phyloP scores from a whole-genome alignment of 345 rosid genomes.

The Mercurialis annua region DNA sequence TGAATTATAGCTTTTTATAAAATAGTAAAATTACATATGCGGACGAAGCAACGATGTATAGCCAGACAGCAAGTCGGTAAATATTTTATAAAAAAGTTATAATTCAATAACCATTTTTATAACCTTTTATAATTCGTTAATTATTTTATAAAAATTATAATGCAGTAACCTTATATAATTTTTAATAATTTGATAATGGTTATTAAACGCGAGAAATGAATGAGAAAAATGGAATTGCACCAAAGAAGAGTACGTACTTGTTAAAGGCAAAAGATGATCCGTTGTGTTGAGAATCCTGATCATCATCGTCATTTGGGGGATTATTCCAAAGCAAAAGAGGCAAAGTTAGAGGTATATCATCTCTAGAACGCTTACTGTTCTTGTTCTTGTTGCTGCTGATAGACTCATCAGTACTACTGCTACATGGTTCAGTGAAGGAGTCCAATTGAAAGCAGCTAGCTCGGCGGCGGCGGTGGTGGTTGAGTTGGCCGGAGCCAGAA shows the following conservation, averaged over 20 bases:
- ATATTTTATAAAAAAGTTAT: too few relatives aligned
- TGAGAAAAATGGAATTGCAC: too few relatives aligned
- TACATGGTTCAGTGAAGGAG: neutral
- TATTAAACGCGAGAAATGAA: too few relatives aligned
- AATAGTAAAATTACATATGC: too few relatives aligned
- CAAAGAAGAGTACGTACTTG: slow-evolving; percentile 13
- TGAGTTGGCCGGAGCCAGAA: neutral
- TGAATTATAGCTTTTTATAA: too few relatives aligned
- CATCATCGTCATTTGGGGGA: slow-evolving; percentile 22
- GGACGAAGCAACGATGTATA: too few relatives aligned
- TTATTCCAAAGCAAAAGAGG: slow-evolving; percentile 34
- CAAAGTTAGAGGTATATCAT: slow-evolving; percentile 25
- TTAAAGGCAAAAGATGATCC: slow-evolving; percentile 16
- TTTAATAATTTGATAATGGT: too few relatives aligned
- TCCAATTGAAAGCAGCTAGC: neutral
- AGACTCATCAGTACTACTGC: neutral
- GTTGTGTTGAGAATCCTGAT: slow-evolving; percentile 2
- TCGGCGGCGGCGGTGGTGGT: neutral
- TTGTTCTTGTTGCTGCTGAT: neutral
- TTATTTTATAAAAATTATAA: too few relatives aligned
- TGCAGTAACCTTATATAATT: too few relatives aligned
- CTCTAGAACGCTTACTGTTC: slow-evolving; percentile 12
- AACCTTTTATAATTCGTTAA: too few relatives aligned
- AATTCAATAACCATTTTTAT: too few relatives aligned
- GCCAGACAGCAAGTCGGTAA: too few relatives aligned